phyloP scores from a whole-genome alignment of 352 stramenopile species.

The Phytophthora cactorum region DNA sequence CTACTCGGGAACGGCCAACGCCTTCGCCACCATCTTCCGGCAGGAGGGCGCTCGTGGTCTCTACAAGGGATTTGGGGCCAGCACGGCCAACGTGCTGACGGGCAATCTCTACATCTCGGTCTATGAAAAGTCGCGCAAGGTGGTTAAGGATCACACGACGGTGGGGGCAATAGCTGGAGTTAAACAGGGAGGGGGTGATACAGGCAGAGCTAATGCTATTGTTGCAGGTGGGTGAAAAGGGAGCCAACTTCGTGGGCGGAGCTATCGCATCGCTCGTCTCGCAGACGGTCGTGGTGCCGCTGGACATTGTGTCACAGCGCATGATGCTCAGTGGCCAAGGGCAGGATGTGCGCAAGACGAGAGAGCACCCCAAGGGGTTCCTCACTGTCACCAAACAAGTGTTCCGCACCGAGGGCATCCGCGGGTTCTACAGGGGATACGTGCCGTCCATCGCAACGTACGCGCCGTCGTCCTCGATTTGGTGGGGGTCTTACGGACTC shows the following conservation, averaged over 20 bases:
- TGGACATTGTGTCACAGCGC: slow-evolving; percentile 90
- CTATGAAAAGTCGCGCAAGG: slow-evolving; percentile 85
- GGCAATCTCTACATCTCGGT: slow-evolving; percentile 92
- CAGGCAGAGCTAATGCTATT: slow-evolving; percentile 7
- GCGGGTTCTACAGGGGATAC: slow-evolving; percentile 87
- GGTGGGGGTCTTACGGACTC: slow-evolving; percentile 89
- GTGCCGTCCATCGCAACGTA: slow-evolving; percentile 87
- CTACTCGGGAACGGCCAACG: slow-evolving; percentile 85
- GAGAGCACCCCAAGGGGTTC: slow-evolving; percentile 65
- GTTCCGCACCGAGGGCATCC: slow-evolving; percentile 67
- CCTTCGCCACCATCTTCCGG: slow-evolving; percentile 83
- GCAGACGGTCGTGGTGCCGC: slow-evolving; percentile 86
- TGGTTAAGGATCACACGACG: slow-evolving; percentile 62
- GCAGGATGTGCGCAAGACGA: slow-evolving; percentile 60
- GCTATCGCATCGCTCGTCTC: slow-evolving; percentile 81
- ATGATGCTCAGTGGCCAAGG: slow-evolving; percentile 91
- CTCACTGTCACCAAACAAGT: slow-evolving; percentile 67
- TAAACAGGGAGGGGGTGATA: neutral
- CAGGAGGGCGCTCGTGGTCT: slow-evolving; percentile 79
- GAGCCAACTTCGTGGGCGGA: slow-evolving; percentile 79
- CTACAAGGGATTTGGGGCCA: slow-evolving; percentile 91
- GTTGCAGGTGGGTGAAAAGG: slow-evolving; percentile 59
- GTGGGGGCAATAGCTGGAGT: slow-evolving; percentile 22
- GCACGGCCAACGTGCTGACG: slow-evolving; percentile 83
- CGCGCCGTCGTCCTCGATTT: slow-evolving; percentile 85